Conservation (phyloP, 2,329 filamentous ascomycete species). For the Harringtonia lauricola region DNA sequence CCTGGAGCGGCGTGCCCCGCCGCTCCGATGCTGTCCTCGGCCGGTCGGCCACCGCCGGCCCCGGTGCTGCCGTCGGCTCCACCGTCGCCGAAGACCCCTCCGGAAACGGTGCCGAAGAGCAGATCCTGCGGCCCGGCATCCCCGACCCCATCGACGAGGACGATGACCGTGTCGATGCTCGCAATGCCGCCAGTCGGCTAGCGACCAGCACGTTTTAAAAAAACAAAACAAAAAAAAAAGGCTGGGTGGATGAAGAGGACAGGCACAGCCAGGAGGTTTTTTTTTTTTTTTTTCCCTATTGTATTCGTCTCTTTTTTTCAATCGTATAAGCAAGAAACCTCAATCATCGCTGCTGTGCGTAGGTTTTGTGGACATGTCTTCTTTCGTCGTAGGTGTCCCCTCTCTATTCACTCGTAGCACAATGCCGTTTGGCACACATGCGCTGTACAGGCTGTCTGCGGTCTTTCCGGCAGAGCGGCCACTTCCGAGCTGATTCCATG, state of each 20-base stretch:
- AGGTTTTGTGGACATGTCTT: too few species aligned
- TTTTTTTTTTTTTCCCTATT: background rate
- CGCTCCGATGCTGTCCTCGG: conserved; percentile 63
- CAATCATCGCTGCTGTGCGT: too few species aligned
- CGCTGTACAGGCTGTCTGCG: too few species aligned
- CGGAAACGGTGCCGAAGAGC: too few species aligned
- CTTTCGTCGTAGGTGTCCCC: too few species aligned
- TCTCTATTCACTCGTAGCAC: too few species aligned
- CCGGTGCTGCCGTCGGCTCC: conserved; percentile 39
- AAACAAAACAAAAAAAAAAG: background rate
- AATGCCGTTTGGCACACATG: too few species aligned
- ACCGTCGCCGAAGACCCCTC: conserved; percentile 2
- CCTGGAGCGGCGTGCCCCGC: conserved; percentile 90
- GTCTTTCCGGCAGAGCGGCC: too few species aligned
- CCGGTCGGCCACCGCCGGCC: conserved; percentile 59
- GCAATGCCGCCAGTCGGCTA: conserved; percentile 87
- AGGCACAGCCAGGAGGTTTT: background rate
- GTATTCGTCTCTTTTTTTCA: background rate
- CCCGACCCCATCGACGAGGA: conserved; percentile 56
- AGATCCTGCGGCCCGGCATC: conserved; percentile 31
- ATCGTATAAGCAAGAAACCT: too few species aligned
- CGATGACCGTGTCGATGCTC: conserved; percentile 87
- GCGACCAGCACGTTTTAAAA: conserved; percentile 86
- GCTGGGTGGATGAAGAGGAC: background rate
- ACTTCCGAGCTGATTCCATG: too few species aligned